Conservation (phyloP, 306 rosid genomes). For the Sophora flavescens region DNA sequence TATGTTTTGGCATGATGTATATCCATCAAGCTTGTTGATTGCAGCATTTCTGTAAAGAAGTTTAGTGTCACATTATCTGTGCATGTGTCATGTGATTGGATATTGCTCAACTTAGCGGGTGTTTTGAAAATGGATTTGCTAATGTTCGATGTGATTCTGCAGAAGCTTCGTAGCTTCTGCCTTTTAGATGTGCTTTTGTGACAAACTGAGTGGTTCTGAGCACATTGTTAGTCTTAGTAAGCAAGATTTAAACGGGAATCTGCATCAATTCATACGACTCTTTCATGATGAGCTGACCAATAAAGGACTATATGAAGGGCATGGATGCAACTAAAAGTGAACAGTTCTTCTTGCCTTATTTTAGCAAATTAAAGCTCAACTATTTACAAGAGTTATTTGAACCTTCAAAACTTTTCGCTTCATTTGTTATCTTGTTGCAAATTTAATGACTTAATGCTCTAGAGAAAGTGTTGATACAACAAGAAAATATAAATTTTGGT, state of each 20-base stretch:
- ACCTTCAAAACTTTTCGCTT: conserved; percentile 7
- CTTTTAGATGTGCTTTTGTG: no score
- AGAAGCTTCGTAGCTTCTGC: no score
- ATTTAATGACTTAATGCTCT: conserved; percentile 22
- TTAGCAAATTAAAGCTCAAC: background rate
- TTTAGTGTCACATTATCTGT: conserved; percentile 6
- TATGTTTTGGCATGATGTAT: background rate
- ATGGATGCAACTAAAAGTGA: conserved; percentile 11
- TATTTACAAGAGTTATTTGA: conserved; percentile 24
- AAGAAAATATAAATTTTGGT: background rate
- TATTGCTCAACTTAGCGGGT: background rate
- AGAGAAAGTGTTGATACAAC: conserved; percentile 27
- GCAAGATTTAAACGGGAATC: background rate
- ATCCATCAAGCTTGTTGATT: background rate
- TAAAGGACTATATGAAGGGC: conserved; percentile 2
- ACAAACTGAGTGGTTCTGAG: no score
- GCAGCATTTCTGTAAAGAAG: background rate
- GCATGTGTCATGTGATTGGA: background rate
- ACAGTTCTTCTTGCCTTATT: background rate
- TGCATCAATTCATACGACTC: conserved; percentile 17
- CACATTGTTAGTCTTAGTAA: background rate
- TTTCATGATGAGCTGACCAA: background rate
- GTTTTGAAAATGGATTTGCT: no score
- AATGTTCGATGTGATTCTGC: no score
- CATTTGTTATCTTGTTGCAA: conserved; percentile 28